These are phyloP conservation scores for Camellia granthamiana DNA, from an alignment of 148 eudicot genomes.

Conservation along the genomic window DNA sequence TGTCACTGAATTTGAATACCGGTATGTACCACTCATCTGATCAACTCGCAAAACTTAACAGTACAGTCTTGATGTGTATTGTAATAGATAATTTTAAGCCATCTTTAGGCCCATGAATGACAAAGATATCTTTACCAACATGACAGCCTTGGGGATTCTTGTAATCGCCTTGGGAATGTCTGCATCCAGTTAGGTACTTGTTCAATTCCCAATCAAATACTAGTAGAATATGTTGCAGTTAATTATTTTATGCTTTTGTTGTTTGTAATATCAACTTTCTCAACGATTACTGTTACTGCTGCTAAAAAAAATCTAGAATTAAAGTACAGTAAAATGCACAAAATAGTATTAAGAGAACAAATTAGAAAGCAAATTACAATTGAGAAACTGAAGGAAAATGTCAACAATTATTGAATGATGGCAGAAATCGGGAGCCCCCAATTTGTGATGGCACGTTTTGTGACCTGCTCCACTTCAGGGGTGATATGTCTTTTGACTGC, in stretches of 20 bases:
- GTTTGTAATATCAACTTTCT: constrained; percentile 7
- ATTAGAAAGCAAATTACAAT: background rate
- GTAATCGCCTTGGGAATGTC: constrained; percentile 18
- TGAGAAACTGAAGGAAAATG: constrained; percentile 13
- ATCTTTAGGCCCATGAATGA: constrained; percentile 19
- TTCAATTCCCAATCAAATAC: background rate
- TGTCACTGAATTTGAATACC: too few relatives aligned
- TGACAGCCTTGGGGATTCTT: constrained; percentile 25
- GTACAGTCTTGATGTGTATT: constrained; percentile 13
- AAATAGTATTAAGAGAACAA: background rate
- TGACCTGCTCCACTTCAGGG: constrained; percentile 12
- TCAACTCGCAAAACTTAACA: constrained; percentile 25
- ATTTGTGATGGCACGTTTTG: constrained; percentile 25
- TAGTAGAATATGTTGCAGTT: background rate
- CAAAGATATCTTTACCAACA: constrained; percentile 18
- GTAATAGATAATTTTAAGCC: constrained; percentile 18
- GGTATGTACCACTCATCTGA: background rate
- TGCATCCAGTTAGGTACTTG: constrained; percentile 20
- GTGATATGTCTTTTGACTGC: constrained; percentile 7
- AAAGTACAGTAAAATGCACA: constrained; percentile 5
- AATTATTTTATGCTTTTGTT: constrained; percentile 8
- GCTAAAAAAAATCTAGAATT: constrained; percentile 17
- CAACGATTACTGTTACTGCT: constrained; percentile 10
- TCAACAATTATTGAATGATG: constrained; percentile 25
- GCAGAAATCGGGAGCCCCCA: constrained; percentile 22